These are phyloP conservation scores for Chlorella sp. DNA, from an alignment of 139 green algal genomes.

Conservation along the genomic window DNA sequence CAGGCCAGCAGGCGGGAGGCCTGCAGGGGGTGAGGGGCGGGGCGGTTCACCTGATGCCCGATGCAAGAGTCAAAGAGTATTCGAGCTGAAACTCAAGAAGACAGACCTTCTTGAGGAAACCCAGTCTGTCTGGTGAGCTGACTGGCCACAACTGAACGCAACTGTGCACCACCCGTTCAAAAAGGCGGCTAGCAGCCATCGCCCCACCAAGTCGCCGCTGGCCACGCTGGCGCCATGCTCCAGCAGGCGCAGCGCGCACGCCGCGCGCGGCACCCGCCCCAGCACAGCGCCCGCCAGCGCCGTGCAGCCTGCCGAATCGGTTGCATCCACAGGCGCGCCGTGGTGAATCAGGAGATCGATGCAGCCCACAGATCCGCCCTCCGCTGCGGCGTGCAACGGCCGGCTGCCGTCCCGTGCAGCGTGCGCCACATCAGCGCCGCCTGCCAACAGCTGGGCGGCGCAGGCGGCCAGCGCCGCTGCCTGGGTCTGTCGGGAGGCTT, in stretches of 20 bases:
- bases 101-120: too few species aligned
- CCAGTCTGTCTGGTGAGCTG: too few species aligned
- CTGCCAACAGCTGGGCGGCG: background rate
- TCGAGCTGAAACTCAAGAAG: background rate
- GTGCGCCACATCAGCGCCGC: background rate
- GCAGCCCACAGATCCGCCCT: background rate
- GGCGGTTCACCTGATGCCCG: background rate
- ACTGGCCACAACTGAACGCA: too few species aligned
- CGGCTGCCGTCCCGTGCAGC: background rate
- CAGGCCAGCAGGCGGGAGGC: background rate
- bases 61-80: background rate
- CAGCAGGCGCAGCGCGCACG: conserved; percentile 1
- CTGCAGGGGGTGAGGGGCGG: background rate
- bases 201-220: background rate
- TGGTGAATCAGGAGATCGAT: background rate
- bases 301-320: background rate
- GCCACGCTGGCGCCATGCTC: background rate
- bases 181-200: too few species aligned
- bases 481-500: background rate
- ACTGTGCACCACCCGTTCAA: too few species aligned
- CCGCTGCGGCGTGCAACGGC: conserved; percentile 11
- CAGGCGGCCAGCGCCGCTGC: background rate
- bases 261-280: background rate
- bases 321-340: background rate
- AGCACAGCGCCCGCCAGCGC: conserved; percentile 9